phyloP scores from a whole-genome alignment of 495 filamentous ascomycete species.

The Patellaria atrata region DNA sequence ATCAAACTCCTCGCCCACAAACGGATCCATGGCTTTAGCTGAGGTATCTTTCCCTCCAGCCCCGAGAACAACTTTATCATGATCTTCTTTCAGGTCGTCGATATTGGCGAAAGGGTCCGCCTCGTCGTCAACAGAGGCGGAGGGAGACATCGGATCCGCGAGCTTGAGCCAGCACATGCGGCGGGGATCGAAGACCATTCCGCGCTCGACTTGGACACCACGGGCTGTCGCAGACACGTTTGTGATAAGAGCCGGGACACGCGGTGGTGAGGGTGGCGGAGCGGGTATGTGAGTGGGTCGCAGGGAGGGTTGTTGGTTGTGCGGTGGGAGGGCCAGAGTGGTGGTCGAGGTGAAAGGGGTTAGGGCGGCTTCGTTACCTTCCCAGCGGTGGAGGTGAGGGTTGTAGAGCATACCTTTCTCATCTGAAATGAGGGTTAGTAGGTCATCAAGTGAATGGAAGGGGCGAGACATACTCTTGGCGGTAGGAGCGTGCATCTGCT shows the following conservation, averaged over 20 bases:
- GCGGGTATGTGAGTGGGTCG: constrained; percentile 30
- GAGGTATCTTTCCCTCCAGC: constrained; percentile 9
- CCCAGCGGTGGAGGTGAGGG: constrained; percentile 69
- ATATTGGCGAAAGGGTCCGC: constrained; percentile 70
- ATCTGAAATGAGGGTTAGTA: constrained; percentile 33
- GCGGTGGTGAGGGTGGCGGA: constrained; percentile 42
- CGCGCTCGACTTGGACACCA: constrained; percentile 79
- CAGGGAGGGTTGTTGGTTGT: constrained; percentile 27
- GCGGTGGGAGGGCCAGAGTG: constrained; percentile 18
- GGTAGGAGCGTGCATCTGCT: constrained; percentile 46
- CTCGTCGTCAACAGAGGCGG: constrained; percentile 35
- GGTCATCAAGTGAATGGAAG: constrained; percentile 10
- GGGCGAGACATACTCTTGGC: constrained; percentile 46
- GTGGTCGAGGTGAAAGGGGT: constrained; percentile 41
- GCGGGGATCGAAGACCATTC: constrained; percentile 94
- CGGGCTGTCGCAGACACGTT: constrained; percentile 55
- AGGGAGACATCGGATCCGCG: constrained; percentile 18
- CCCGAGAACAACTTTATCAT: constrained; percentile 2
- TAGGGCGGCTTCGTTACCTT: constrained; percentile 83
- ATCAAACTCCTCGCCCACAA: constrained; percentile 81
- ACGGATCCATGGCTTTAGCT: constrained; percentile 19
- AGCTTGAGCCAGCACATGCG: constrained; percentile 88
- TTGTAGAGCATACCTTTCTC: constrained; percentile 95
- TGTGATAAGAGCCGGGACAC: constrained; percentile 75
- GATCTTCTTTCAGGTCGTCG: constrained; percentile 49